These are phyloP conservation scores for Pichia sp. DNA, from an alignment of 1,139 yeast species.

Conservation along the genomic window DNA sequence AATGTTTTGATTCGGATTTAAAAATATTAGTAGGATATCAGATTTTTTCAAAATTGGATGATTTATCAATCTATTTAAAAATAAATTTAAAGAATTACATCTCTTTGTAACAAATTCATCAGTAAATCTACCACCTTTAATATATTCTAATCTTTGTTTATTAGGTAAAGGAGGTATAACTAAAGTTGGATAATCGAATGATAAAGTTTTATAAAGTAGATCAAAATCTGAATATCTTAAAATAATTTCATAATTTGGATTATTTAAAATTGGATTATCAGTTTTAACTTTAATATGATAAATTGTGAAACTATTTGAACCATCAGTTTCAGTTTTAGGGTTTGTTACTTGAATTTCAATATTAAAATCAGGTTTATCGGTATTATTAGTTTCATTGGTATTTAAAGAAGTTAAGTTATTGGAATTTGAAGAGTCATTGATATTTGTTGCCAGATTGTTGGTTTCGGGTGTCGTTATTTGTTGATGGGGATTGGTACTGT, in stretches of 20 bases:
- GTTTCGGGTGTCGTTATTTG: too few relatives aligned
- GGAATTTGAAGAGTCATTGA: not conserved
- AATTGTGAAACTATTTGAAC: constrained; percentile 74
- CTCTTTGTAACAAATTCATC: constrained; percentile 70
- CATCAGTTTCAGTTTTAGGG: constrained; percentile 77
- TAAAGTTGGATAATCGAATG: constrained; percentile 74
- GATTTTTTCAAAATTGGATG: constrained; percentile 71
- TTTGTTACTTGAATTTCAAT: constrained; percentile 48
- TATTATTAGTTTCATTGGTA: not conserved
- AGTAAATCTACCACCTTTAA: constrained; percentile 72
- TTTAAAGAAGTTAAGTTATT: not conserved
- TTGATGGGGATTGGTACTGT: not conserved
- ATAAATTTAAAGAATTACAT: constrained; percentile 75
- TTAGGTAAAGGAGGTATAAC: constrained; percentile 94
- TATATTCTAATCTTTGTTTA: constrained; percentile 80
- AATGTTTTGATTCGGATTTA: constrained; percentile 57
- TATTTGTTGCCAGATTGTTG: too few relatives aligned
- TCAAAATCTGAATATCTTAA: constrained; percentile 45
- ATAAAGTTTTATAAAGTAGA: constrained; percentile 64
- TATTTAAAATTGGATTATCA: constrained; percentile 38
- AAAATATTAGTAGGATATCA: constrained; percentile 64
- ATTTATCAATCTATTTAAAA: constrained; percentile 60
- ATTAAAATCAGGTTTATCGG: not conserved
- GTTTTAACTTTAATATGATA: constrained; percentile 62
- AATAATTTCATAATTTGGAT: constrained; percentile 30